Evolutionary conservation across 176 grass and related monocot species (phyloP), one percentile per base, ranked within the genome.

Genomic region (Pharus latifolius): DNA sequence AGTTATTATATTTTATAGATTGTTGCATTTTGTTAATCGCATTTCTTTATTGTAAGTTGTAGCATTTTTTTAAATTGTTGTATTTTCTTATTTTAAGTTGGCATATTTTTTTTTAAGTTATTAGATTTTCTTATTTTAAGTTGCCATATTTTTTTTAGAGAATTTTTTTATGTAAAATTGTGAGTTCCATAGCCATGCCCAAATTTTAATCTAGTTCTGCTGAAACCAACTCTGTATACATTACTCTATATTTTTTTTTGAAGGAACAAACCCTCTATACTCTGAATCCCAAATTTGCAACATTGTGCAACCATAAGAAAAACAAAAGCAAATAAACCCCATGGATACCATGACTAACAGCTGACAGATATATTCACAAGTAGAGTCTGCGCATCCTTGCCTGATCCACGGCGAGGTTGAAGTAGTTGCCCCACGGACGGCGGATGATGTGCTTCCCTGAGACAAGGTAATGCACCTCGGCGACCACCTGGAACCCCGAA

Each of bases 401-500:
- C 85, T 96, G 92, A 86, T 96, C 92, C 88, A 91, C 86, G 16
- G 72, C 65, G 18, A 96, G 78, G 65, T 65, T 85, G 72, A 91
- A 88, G 51, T 73, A 88, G 61, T 60, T 75, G 22, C 58, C 62
- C n/a, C 57, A 78, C 63, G 25, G 76, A 3, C 7, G 78, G 67
- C 20, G 34, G 20, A 91, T 81, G 11, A 96, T 67, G 46, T 16
- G 43, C 59, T 35, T 88, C 34, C 59, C 26, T 10, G 75, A 72
- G 29, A 91, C 77, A 61, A 61, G 60, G 44, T 80, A 43, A 52
- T 85, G 72, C 33, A 81, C 67, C 38, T 79, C 88, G 5, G 54
- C 61, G 43, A 74, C 77, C 52, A 88, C 69, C 37, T 91, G 92
- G 72, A 91, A 91, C 16, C 38, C 84, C 3, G 79, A 96, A 68